Evolutionary conservation across 345 rosid genomes (phyloP).

Genomic region (Adansonia digitata): DNA sequence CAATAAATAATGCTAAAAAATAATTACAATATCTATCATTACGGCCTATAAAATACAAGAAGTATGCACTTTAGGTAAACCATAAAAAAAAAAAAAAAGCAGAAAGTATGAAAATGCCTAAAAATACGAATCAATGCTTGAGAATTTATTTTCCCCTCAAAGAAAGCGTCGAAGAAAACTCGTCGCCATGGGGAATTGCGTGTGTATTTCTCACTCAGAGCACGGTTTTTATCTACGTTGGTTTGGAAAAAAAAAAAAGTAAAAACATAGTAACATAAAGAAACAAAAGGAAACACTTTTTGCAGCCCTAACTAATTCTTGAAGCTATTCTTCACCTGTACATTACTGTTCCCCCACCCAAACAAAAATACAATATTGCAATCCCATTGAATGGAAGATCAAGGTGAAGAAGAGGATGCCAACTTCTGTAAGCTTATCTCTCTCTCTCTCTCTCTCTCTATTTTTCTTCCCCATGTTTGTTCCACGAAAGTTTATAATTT

Average conservation of each 20-base stretch:
- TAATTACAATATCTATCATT: too few relatives aligned
- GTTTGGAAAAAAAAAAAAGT: not conserved
- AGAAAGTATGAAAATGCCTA: not conserved
- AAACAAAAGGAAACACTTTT: not conserved
- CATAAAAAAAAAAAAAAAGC: too few relatives aligned
- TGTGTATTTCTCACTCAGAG: not conserved
- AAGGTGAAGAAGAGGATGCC: constrained; percentile 20
- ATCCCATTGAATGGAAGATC: constrained; percentile 21
- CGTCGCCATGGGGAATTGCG: not conserved
- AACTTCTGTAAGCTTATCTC: constrained; percentile 22
- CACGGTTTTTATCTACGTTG: not conserved
- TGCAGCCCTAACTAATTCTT: not conserved
- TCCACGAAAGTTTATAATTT: not conserved
- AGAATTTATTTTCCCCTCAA: not conserved
- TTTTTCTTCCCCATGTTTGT: not conserved
- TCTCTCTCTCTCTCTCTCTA: not conserved
- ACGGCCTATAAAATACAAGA: too few relatives aligned
- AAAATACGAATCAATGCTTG: not conserved
- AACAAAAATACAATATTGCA: not conserved
- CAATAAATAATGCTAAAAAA: too few relatives aligned
- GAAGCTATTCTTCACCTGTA: not conserved
- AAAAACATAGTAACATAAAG: too few relatives aligned
- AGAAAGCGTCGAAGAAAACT: not conserved
- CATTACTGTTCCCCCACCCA: not conserved
- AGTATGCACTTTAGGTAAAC: too few relatives aligned